phyloP scores from a whole-genome alignment of 306 rosid species.

The Gastrolobium villosum region DNA sequence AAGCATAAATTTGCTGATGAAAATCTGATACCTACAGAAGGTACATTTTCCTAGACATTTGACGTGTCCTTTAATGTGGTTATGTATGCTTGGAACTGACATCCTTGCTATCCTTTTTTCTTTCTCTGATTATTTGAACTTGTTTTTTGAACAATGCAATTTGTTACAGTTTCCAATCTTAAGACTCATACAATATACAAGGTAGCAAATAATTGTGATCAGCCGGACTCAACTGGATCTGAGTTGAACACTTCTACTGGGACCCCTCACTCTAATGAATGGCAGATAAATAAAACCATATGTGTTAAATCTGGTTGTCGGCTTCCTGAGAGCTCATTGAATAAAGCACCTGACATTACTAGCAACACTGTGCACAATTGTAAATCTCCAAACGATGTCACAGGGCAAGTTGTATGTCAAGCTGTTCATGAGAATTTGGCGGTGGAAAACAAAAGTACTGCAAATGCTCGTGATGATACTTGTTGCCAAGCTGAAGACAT shows the following conservation, averaged over 20 bases:
- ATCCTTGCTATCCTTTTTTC: slow-evolving; percentile 34
- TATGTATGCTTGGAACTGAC: slow-evolving; percentile 27
- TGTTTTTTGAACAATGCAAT: slow-evolving; percentile 25
- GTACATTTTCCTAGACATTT: slow-evolving; percentile 49
- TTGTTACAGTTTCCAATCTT: slow-evolving; percentile 60
- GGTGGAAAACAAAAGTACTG: slow-evolving; percentile 44
- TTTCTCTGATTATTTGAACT: slow-evolving; percentile 33
- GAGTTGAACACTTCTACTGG: slow-evolving; percentile 46
- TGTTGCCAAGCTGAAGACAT: slow-evolving; percentile 43
- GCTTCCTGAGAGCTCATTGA: slow-evolving; percentile 46
- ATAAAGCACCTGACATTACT: slow-evolving; percentile 36
- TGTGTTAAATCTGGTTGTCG: slow-evolving; percentile 46
- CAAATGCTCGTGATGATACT: slow-evolving; percentile 40
- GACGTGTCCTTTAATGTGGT: slow-evolving; percentile 13
- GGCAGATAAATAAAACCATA: slow-evolving; percentile 46
- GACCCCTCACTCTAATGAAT: slow-evolving; percentile 41
- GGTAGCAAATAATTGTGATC: slow-evolving; percentile 44
- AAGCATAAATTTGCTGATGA: slow-evolving; percentile 49
- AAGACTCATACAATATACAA: slow-evolving; percentile 40
- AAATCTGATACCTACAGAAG: slow-evolving; percentile 52
- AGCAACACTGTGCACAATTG: neutral
- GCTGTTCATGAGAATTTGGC: slow-evolving; percentile 46
- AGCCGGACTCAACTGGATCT: slow-evolving; percentile 41
- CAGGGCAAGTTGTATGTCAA: slow-evolving; percentile 41
- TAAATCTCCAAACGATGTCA: slow-evolving; percentile 35